These are phyloP conservation scores for Rhizopogon salebrosus DNA, from an alignment of 768 basidiomycete genomes.

Conservation along the genomic window DNA sequence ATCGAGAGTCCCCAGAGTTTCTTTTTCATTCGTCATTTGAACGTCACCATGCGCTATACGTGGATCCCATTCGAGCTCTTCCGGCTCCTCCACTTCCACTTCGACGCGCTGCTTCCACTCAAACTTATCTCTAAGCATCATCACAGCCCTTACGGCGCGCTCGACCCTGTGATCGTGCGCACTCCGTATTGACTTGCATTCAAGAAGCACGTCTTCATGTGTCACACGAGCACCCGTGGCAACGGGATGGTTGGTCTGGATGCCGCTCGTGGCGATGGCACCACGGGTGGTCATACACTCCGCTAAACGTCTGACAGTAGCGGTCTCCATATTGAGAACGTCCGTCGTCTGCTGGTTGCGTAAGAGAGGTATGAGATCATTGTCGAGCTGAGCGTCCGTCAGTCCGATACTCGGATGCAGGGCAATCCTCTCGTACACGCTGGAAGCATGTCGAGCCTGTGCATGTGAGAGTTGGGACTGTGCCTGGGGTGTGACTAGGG, in stretches of 20 bases:
- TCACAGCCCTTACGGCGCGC: slow-evolving; percentile 73
- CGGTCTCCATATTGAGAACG: slow-evolving; percentile 66
- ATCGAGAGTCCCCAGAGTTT: slow-evolving; percentile 8
- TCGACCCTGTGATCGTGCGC: slow-evolving; percentile 76
- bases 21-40: slow-evolving; percentile 7
- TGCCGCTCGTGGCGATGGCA: slow-evolving; percentile 36
- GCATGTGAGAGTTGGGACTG: slow-evolving; percentile 11
- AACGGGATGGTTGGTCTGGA: slow-evolving; percentile 33
- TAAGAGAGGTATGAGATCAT: slow-evolving; percentile 66
- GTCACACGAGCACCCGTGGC: slow-evolving; percentile 22
- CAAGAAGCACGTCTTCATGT: slow-evolving; percentile 57
- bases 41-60: slow-evolving; percentile 25
- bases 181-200: slow-evolving; percentile 59
- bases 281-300: slow-evolving; percentile 63
- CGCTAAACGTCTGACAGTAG: slow-evolving; percentile 63
- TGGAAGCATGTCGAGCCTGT: slow-evolving; percentile 11
- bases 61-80: slow-evolving; percentile 72
- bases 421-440: slow-evolving; percentile 57
- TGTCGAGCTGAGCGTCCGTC: slow-evolving; percentile 65
- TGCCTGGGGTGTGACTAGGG: slow-evolving; percentile 40
- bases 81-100: slow-evolving; percentile 74
- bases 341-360: slow-evolving; percentile 79
- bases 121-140: slow-evolving; percentile 72
- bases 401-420: slow-evolving; percentile 58
- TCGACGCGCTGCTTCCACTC: slow-evolving; percentile 81